These are phyloP conservation scores for Exophiala xenobiotica DNA, from an alignment of 2,329 filamentous ascomycete genomes.

Conservation along the genomic window DNA sequence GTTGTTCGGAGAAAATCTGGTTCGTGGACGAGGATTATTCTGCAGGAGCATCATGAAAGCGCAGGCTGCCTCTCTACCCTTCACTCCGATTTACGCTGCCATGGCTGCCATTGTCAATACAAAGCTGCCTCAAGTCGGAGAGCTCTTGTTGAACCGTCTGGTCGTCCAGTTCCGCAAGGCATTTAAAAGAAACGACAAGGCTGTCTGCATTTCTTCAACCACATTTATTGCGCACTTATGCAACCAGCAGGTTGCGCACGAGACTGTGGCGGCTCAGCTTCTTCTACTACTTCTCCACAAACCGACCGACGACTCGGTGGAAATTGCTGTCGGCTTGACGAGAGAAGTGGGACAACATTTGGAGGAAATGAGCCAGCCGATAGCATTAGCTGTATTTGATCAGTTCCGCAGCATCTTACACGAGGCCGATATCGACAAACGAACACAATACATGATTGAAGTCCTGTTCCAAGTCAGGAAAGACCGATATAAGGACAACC, in stretches of 20 bases:
- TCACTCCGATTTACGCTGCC: constrained; percentile 92
- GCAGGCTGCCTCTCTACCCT: constrained; percentile 90
- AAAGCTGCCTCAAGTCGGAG: constrained; percentile 90
- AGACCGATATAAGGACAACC: constrained; percentile 95
- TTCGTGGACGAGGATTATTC: constrained; percentile 87
- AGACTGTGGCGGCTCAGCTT: constrained; percentile 90
- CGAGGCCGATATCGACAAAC: constrained; percentile 94
- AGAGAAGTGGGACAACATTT: constrained; percentile 90
- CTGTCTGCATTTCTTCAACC: constrained; percentile 87
- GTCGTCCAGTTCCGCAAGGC: constrained; percentile 93
- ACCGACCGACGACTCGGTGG: constrained; percentile 94
- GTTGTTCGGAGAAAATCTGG: constrained; percentile 89
- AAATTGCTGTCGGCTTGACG: constrained; percentile 92
- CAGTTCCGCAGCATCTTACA: constrained; percentile 94
- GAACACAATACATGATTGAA: constrained; percentile 99
- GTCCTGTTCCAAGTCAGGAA: constrained; percentile 95
- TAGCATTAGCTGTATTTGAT: constrained; percentile 88
- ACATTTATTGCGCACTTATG: constrained; percentile 94
- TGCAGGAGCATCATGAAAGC: constrained; percentile 98
- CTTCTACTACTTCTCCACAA: constrained; percentile 88
- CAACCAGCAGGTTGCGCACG: constrained; percentile 93
- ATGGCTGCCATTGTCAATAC: constrained; percentile 98
- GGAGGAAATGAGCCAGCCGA: constrained; percentile 89
- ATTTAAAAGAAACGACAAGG: constrained; percentile 95
- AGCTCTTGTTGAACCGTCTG: constrained; percentile 80